Evolutionary conservation across 129 eudicot genomes (phyloP).

Genomic region (Pulicaria dysenterica): DNA sequence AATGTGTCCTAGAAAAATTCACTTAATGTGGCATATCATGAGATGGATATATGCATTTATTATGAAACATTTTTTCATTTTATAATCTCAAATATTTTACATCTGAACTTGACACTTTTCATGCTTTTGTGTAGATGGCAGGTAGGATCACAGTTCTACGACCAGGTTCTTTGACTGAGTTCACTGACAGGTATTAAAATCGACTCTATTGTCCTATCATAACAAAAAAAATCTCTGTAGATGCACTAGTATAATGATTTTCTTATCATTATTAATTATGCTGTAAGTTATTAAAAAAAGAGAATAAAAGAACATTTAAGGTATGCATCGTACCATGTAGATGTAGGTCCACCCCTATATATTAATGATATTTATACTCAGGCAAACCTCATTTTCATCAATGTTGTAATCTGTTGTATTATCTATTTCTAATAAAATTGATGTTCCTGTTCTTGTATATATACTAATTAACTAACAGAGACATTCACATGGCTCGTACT

Average conservation of each 20-base stretch:
- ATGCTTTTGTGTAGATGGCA: conserved; percentile 65
- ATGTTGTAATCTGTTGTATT: neutral
- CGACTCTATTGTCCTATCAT: neutral
- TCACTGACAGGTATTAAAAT: conserved; percentile 66
- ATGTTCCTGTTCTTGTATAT: neutral
- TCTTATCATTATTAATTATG: neutral
- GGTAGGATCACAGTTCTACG: conserved; percentile 83
- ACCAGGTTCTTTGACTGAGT: conserved; percentile 72
- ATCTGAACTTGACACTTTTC: neutral
- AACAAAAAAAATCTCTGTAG: no score
- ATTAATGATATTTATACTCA: neutral
- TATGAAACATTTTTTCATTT: neutral
- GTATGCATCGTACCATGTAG: no score
- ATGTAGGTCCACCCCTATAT: neutral
- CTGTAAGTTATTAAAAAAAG: neutral
- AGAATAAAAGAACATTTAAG: neutral
- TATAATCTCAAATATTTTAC: neutral
- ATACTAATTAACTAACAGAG: neutral
- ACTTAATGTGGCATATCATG: neutral
- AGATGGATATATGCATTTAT: neutral
- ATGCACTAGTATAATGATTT: no score
- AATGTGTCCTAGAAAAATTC: neutral
- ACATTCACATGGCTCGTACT: no score
- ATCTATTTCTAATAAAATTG: neutral
- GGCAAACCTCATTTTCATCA: neutral